A percentile compares a stretch with the other conserved stretches of the same genome.
Evolutionary conservation across 2,329 filamentous ascomycete genomes (phyloP).

Genomic region (Aspergillus sp.): DNA sequence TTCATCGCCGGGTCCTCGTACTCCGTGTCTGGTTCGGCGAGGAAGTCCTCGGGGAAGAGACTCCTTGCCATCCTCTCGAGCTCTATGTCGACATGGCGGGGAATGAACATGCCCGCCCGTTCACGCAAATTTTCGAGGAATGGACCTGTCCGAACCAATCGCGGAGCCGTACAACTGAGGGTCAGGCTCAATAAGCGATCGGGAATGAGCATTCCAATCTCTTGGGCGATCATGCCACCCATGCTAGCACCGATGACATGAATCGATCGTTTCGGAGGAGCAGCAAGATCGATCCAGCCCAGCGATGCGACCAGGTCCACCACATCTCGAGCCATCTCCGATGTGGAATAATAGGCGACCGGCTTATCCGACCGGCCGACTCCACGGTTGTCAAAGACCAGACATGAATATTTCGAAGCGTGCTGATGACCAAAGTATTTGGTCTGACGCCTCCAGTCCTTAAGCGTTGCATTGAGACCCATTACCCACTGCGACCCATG

Average conservation of each 20-base stretch:
- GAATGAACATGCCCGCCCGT: slow-evolving; percentile 61
- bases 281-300: slow-evolving; percentile 59
- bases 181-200: slow-evolving; percentile 57
- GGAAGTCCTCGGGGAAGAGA: slow-evolving; percentile 67
- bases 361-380: slow-evolving; percentile 81
- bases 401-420: slow-evolving; percentile 67
- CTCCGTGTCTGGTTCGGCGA: slow-evolving; percentile 62
- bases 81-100: slow-evolving; percentile 68
- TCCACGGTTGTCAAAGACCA: slow-evolving; percentile 82
- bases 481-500: slow-evolving; percentile 66
- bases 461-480: slow-evolving; percentile 70
- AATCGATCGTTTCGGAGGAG: slow-evolving; percentile 49
- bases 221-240: slow-evolving; percentile 91
- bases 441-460: slow-evolving; percentile 80
- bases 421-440: slow-evolving; percentile 76
- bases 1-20: slow-evolving; percentile 38
- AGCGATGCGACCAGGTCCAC: slow-evolving; percentile 70
- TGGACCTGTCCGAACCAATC: slow-evolving; percentile 58
- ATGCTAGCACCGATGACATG: slow-evolving; percentile 79
- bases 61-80: slow-evolving; percentile 65
- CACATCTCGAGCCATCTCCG: slow-evolving; percentile 78
- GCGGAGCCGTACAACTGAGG: slow-evolving; percentile 63
- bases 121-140: slow-evolving; percentile 66
- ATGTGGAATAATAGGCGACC: slow-evolving; percentile 73
- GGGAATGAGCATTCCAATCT: slow-evolving; percentile 55